Evolutionary conservation across 768 basidiomycete species (phyloP), one percentile per base, ranked within the genome.

Genomic region (Tubosaeta sp.): DNA sequence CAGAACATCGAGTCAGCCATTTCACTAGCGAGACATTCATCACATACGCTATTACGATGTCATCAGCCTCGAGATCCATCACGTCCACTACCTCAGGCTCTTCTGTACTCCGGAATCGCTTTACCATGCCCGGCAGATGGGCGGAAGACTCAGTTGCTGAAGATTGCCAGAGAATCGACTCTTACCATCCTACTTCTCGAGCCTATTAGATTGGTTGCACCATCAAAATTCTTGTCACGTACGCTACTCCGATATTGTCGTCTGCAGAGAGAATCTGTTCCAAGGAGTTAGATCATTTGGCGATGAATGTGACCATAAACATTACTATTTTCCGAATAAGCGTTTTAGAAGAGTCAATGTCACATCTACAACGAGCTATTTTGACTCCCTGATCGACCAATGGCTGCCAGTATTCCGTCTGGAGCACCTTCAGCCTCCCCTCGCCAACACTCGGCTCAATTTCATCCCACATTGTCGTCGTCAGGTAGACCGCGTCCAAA

Each of bases 391-490:
- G 44, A 12, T 11, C 17, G 38, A 55, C 35, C 54, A 58, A 53
- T 10, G 12, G n/a, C 25, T 50, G 46, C 53, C 53, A 54, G n/a
- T 39, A 12, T 34, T 34, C 47, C 12, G 1, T 17, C 29, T 32
- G 25, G 22, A 57, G 55, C 11, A 56, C 49, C 4, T 43, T 17
- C 10, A 55, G 26, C 35, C 57, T 55, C 46, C 48, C 51, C 16
- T 50, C 33, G 5, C 66, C 72, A 8, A 57, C 51, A 0, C 43
- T 53, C 19, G 34, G 27, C 2, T 57, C 56, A 6, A 68, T 56
- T 26, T 59, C 60, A 51, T 69, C 68, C 72, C 70, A 73, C 64
- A 71, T 71, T 10, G 72, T 72, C 2, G 73, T 71, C 16, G 63
- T 67, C 12, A 76, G 54, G 14, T 68, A 52, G 5, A 76, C 68